These are phyloP conservation scores for Starmera pachycereana DNA, from an alignment of 805 yeast species.

Conservation along the genomic window DNA sequence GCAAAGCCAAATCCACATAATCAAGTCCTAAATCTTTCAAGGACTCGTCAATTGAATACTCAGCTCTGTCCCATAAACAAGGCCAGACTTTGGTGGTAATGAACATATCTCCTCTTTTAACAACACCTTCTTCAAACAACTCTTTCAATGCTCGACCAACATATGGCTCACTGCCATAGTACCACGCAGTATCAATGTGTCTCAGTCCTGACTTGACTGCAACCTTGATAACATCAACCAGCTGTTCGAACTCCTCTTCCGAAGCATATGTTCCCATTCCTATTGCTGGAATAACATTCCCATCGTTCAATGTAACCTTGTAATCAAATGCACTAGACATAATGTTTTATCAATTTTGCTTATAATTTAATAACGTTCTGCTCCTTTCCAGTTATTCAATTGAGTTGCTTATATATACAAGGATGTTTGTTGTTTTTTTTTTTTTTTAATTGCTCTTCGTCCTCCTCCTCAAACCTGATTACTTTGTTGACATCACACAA, in stretches of 20 bases:
- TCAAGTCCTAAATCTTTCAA: constrained; percentile 53
- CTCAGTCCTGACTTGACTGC: constrained; percentile 56
- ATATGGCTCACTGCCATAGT: constrained; percentile 51
- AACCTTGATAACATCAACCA: constrained; percentile 41
- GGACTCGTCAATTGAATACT: constrained; percentile 44
- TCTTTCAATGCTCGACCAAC: constrained; percentile 38
- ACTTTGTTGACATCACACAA: too few relatives aligned
- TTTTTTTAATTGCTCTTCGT: too few relatives aligned
- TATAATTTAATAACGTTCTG: too few relatives aligned
- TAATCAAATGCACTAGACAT: too few relatives aligned
- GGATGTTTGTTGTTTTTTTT: too few relatives aligned
- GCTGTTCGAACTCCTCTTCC: constrained; percentile 34
- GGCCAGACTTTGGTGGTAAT: constrained; percentile 69
- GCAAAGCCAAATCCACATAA: constrained; percentile 65
- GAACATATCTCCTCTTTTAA: constrained; percentile 52
- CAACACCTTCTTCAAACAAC: constrained; percentile 26
- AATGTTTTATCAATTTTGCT: too few relatives aligned
- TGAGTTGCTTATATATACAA: too few relatives aligned
- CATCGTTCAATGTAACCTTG: constrained; percentile 32
- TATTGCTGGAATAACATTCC: constrained; percentile 41
- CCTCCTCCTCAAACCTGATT: too few relatives aligned
- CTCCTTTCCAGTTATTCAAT: too few relatives aligned
- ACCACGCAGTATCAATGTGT: constrained; percentile 62
- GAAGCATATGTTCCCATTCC: constrained; percentile 47
- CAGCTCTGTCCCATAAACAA: constrained; percentile 39